Evolutionary conservation across 192 early-diverging fungal genomes (phyloP).

Genomic region (Coemansia sp.): DNA sequence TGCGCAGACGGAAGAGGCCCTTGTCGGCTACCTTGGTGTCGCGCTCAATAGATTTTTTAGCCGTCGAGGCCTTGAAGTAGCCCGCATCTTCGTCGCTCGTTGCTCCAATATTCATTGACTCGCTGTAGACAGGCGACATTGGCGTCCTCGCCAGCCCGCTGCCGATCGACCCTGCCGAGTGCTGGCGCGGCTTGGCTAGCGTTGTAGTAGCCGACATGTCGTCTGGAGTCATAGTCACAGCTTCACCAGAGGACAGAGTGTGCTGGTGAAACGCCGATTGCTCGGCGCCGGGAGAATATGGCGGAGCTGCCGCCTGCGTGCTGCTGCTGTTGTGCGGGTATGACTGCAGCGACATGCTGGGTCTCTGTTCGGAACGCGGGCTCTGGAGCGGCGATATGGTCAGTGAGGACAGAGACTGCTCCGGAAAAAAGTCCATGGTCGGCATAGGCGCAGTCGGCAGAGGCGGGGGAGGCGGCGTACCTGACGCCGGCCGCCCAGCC

Average conservation of each 20-base stretch:
- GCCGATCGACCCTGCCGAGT: neutral
- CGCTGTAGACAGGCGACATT: constrained; percentile 17
- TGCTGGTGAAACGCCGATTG: neutral
- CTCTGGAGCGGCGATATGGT: constrained; percentile 4
- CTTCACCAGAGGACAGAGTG: neutral
- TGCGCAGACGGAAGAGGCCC: constrained; percentile 31
- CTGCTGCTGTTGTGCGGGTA: neutral
- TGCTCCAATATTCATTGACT: neutral
- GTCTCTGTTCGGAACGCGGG: neutral
- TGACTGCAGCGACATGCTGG: neutral
- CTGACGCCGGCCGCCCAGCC: no score
- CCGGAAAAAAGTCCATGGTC: neutral
- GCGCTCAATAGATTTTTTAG: constrained; percentile 11
- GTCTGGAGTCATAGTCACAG: neutral
- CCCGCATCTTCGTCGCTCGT: constrained; percentile 30
- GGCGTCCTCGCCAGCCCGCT: constrained; percentile 13
- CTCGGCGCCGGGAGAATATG: neutral
- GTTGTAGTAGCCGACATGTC: neutral
- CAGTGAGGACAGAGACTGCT: constrained; percentile 1
- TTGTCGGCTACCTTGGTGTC: constrained; percentile 15
- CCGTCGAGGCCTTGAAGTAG: constrained; percentile 28
- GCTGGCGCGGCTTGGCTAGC: constrained; percentile 2
- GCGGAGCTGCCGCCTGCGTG: neutral
- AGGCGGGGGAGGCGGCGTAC: constrained; percentile 13
- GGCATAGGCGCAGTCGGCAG: constrained; percentile 37